These are phyloP conservation scores for Plasmodium fragile DNA, from an alignment of 169 alveolate species.

Conservation along the genomic window DNA sequence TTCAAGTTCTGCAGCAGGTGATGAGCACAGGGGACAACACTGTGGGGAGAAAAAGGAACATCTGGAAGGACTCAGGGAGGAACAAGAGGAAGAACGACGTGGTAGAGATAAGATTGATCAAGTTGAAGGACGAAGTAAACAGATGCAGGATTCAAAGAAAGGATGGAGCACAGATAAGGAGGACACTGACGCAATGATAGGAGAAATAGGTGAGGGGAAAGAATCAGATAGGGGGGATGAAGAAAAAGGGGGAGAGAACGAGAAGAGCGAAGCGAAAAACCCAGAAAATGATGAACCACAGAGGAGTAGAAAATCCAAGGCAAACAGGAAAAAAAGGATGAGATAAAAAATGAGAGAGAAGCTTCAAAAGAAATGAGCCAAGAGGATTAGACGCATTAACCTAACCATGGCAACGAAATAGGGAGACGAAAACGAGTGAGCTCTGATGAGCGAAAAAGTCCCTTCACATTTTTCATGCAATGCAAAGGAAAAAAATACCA, in stretches of 20 bases:
- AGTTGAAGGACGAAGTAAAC: neutral
- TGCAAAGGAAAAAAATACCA: neutral
- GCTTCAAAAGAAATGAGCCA: neutral
- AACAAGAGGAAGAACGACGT: neutral
- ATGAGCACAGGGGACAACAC: neutral
- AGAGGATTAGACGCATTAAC: neutral
- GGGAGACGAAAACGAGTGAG: neutral
- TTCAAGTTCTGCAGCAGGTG: neutral
- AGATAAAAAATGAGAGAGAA: neutral
- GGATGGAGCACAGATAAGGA: neutral
- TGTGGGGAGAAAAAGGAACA: neutral
- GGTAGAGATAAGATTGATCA: neutral
- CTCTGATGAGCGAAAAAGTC: neutral
- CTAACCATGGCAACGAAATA: neutral
- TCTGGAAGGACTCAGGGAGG: neutral
- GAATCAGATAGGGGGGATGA: neutral
- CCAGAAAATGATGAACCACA: neutral
- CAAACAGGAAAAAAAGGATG: neutral
- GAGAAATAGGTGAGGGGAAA: neutral
- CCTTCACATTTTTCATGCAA: neutral
- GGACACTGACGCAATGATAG: neutral
- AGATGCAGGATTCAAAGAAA: neutral
- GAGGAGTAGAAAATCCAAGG: neutral
- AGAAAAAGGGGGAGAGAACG: neutral
- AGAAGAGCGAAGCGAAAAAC: neutral